Evolutionary conservation across 23 red algal species (phyloP).

Genomic region (Pyropia yezoensis): DNA sequence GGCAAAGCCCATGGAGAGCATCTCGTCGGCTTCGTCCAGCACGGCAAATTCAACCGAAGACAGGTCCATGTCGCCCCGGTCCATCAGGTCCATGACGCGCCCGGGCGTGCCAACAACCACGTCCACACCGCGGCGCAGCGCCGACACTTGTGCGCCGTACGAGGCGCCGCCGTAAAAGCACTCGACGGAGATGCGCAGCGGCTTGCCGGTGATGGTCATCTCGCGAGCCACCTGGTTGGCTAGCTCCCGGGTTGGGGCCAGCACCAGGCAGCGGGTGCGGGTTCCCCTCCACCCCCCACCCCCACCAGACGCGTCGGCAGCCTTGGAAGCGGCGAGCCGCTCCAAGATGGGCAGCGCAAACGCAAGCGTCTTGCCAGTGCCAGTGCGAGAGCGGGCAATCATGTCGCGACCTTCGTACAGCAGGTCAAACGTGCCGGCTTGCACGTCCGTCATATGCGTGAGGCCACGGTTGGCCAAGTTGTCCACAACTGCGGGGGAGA

Average conservation of each 20-base stretch:
- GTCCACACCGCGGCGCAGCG: constrained; percentile 76
- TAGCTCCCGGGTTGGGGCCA: constrained; percentile 92
- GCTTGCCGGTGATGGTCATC: constrained; percentile 49
- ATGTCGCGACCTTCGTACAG: constrained; percentile 75
- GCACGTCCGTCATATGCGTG: constrained; percentile 76
- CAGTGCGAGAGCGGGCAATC: constrained; percentile 89
- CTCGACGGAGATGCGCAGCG: constrained; percentile 41
- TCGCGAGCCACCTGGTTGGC: constrained; percentile 85
- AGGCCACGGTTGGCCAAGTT: constrained; percentile 56
- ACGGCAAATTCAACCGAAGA: constrained; percentile 62
- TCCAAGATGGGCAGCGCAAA: constrained; percentile 93
- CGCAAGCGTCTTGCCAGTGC: constrained; percentile 96
- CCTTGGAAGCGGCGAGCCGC: constrained; percentile 27
- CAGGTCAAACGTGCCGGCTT: constrained; percentile 67
- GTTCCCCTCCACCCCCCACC: background rate
- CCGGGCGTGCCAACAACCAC: constrained; percentile 94
- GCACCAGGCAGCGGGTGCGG: constrained; percentile 44
- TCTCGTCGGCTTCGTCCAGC: constrained; percentile 98
- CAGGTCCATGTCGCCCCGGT: constrained; percentile 56
- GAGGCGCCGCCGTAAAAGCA: constrained; percentile 88
- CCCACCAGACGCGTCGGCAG: background rate
- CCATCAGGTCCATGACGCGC: constrained; percentile 83
- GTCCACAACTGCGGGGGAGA: constrained; percentile 32
- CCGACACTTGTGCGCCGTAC: constrained; percentile 71
- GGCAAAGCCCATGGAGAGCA: constrained; percentile 98